Conservation (phyloP, 139 green algal genomes). For the Eudorina sp. region DNA sequence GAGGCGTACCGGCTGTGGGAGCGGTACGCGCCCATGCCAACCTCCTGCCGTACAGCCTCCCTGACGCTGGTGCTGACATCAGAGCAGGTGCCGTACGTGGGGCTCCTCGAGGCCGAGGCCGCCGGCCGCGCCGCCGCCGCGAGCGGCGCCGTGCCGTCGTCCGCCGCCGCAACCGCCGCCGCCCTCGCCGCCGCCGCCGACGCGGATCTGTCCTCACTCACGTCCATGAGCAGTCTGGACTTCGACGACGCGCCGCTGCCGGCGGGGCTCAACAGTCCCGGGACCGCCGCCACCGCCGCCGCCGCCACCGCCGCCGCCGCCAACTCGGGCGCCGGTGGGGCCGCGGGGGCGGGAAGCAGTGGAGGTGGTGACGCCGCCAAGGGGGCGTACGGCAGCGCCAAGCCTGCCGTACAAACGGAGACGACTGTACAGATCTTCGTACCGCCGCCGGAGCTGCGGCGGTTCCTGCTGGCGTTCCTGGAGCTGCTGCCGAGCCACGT, state of each 20-base stretch:
- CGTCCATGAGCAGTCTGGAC: slow-evolving; percentile 36
- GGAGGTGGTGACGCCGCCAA: background rate
- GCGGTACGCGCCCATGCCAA: background rate
- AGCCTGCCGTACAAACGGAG: background rate
- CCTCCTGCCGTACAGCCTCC: background rate
- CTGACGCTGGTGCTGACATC: background rate
- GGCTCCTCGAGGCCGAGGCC: background rate
- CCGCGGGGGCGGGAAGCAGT: too few relatives aligned
- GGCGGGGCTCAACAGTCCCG: background rate
- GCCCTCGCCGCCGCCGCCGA: background rate
- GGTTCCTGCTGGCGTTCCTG: slow-evolving; percentile 5
- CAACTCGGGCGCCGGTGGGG: background rate
- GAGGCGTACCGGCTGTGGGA: slow-evolving; percentile 31
- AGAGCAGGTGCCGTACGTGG: slow-evolving; percentile 17
- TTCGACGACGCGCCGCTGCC: slow-evolving; percentile 29
- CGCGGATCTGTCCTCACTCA: slow-evolving; percentile 13
- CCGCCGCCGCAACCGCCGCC: too few relatives aligned
- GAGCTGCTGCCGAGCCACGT: slow-evolving; percentile 1
- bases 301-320: background rate
- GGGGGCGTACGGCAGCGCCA: too few relatives aligned
- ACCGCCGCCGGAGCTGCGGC: slow-evolving; percentile 13
- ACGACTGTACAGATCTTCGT: background rate
- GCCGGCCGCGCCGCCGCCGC: background rate
- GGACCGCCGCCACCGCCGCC: background rate
- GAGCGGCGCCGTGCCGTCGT: background rate